Conservation (phyloP, 495 filamentous ascomycete genomes). For the Penicillium steckii region DNA sequence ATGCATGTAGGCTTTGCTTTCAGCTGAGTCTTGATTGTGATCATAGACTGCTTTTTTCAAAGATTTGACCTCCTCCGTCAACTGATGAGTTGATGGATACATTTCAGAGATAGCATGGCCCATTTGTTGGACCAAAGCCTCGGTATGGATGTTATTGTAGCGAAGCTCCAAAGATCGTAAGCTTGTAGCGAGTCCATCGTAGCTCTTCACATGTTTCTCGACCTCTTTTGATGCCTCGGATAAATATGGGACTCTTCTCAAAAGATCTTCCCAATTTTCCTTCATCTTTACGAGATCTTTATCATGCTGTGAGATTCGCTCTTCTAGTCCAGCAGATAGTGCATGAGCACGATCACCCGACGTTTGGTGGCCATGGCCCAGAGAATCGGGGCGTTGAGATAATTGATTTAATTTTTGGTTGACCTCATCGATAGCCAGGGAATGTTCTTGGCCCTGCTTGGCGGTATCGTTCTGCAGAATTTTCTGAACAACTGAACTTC, state of each 20-base stretch:
- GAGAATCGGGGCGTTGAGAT: neutral
- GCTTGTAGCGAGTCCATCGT: slow-evolving; percentile 17
- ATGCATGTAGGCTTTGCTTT: neutral
- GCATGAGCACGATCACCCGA: neutral
- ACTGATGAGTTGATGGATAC: slow-evolving; percentile 25
- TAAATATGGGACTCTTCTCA: neutral
- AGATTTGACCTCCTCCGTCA: neutral
- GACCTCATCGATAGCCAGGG: neutral
- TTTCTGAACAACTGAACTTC: too few species aligned
- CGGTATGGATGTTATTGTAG: slow-evolving; percentile 35
- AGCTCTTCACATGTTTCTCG: neutral
- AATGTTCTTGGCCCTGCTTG: too few species aligned
- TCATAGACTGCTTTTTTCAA: neutral
- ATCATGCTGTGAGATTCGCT: neutral
- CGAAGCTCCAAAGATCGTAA: slow-evolving; percentile 40
- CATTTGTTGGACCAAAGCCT: slow-evolving; percentile 33
- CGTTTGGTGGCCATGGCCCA: neutral
- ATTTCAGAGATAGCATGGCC: slow-evolving; percentile 36
- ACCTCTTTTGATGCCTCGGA: neutral
- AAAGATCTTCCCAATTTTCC: neutral
- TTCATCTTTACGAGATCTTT: neutral
- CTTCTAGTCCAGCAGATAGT: neutral
- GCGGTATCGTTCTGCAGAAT: too few species aligned
- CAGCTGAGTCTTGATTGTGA: neutral
- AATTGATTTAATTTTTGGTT: neutral